Conservation (phyloP, 1,139 yeast genomes). For the Suzukiozyma palmioleophila region DNA sequence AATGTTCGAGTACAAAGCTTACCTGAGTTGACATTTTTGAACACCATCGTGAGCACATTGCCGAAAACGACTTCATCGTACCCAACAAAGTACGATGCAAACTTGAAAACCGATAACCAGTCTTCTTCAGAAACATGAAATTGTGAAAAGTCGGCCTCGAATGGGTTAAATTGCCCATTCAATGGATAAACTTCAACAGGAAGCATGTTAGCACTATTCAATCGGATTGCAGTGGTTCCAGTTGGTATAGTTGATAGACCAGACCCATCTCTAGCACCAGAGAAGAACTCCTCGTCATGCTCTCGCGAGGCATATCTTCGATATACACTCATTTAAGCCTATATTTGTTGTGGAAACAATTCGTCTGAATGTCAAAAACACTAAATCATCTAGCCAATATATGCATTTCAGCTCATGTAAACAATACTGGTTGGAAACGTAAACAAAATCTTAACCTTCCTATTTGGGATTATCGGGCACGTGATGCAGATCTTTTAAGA, state of each 20-base stretch:
- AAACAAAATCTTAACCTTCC: constrained; percentile 3
- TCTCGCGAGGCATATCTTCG: constrained; percentile 38
- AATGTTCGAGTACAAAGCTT: constrained; percentile 59
- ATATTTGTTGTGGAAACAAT: neutral
- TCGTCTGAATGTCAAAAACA: neutral
- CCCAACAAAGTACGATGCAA: constrained; percentile 55
- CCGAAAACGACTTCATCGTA: constrained; percentile 50
- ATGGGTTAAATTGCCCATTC: constrained; percentile 11
- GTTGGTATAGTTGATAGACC: too few relatives aligned
- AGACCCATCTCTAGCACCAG: neutral
- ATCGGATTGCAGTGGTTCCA: neutral
- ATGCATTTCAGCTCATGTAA: neutral
- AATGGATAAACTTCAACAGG: constrained; percentile 2
- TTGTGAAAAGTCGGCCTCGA: constrained; percentile 8
- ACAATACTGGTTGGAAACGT: neutral
- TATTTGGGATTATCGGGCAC: too few relatives aligned
- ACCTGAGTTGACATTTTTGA: constrained; percentile 40
- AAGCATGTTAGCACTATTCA: neutral
- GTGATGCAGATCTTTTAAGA: too few relatives aligned
- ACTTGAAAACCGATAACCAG: constrained; percentile 42
- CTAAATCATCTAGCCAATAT: neutral
- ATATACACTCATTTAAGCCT: constrained; percentile 24
- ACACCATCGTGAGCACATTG: constrained; percentile 49
- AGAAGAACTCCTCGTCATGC: constrained; percentile 24
- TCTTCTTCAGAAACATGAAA: constrained; percentile 13